These are phyloP conservation scores for Fraxinus albicans DNA, from an alignment of 305 asterid species.

Conservation along the genomic window DNA sequence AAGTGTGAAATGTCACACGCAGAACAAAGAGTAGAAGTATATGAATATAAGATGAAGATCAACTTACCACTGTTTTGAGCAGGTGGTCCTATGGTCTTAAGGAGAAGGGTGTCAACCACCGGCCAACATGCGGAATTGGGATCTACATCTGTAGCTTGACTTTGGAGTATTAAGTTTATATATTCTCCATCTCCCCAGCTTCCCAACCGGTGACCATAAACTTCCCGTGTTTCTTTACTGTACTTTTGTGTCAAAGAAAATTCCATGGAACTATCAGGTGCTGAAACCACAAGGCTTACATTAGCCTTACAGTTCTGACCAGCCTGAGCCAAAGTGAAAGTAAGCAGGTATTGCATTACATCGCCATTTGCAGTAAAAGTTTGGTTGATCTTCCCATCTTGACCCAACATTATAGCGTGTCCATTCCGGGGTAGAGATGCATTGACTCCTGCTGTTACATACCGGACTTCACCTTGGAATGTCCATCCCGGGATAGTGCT, in stretches of 20 bases:
- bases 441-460: slow-evolving; percentile 33
- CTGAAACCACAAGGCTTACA: slow-evolving; percentile 58
- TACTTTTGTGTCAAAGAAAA: slow-evolving; percentile 34
- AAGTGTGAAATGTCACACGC: not conserved
- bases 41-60: not conserved
- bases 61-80: slow-evolving; percentile 30
- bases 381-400: slow-evolving; percentile 65
- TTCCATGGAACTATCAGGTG: slow-evolving; percentile 51
- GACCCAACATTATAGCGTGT: slow-evolving; percentile 52
- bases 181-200: slow-evolving; percentile 53
- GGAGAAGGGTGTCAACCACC: slow-evolving; percentile 40
- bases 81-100: slow-evolving; percentile 33
- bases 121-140: slow-evolving; percentile 63
- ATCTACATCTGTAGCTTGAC: slow-evolving; percentile 41
- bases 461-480: slow-evolving; percentile 40
- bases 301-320: slow-evolving; percentile 39
- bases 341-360: slow-evolving; percentile 37
- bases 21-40: not conserved
- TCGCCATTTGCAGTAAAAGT: slow-evolving; percentile 47
- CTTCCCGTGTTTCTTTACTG: slow-evolving; percentile 47
- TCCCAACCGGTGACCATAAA: slow-evolving; percentile 51
- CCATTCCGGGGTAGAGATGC: slow-evolving; percentile 33
- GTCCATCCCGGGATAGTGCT: slow-evolving; percentile 65
- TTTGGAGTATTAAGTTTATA: slow-evolving; percentile 46
- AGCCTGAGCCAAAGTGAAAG: slow-evolving; percentile 41